These are phyloP conservation scores for Naganishia liquefaciens DNA, from an alignment of 1,284 basidiomycete species.

Conservation along the genomic window DNA sequence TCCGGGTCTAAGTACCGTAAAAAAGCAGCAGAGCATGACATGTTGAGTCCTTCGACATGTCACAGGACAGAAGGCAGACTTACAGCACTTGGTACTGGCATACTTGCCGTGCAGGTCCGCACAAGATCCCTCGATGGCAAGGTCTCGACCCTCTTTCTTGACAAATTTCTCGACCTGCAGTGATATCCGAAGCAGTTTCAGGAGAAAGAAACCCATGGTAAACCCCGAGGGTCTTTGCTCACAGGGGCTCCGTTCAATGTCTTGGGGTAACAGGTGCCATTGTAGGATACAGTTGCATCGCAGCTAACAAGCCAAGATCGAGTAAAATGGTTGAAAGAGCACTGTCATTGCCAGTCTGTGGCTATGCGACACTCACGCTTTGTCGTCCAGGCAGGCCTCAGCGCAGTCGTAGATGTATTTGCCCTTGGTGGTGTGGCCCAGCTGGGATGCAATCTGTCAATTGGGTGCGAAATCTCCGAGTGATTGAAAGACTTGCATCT, in stretches of 20 bases:
- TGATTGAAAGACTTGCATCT: slow-evolving; percentile 19
- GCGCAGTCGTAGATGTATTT: slow-evolving; percentile 22
- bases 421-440: too few species aligned
- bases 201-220: too few species aligned
- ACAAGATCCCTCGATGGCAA: slow-evolving; percentile 14
- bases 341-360: not conserved
- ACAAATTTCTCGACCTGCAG: not conserved
- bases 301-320: not conserved
- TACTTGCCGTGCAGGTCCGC: not conserved
- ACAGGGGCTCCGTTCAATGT: slow-evolving; percentile 8
- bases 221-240: not conserved
- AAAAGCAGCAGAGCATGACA: too few species aligned
- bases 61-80: not conserved
- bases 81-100: slow-evolving; percentile 12
- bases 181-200: not conserved
- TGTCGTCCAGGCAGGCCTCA: slow-evolving; percentile 6
- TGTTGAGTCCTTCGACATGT: too few species aligned
- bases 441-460: too few species aligned
- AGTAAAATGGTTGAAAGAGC: not conserved
- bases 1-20: slow-evolving; percentile 8
- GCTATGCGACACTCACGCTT: not conserved
- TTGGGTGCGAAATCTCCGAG: too few species aligned
- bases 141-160: slow-evolving; percentile 20
- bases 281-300: slow-evolving; percentile 16
- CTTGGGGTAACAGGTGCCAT: slow-evolving; percentile 20